Evolutionary conservation across 352 stramenopile species (phyloP), one percentile per base, ranked within the genome.

Genomic region (Aphanomyces cochlioides): DNA sequence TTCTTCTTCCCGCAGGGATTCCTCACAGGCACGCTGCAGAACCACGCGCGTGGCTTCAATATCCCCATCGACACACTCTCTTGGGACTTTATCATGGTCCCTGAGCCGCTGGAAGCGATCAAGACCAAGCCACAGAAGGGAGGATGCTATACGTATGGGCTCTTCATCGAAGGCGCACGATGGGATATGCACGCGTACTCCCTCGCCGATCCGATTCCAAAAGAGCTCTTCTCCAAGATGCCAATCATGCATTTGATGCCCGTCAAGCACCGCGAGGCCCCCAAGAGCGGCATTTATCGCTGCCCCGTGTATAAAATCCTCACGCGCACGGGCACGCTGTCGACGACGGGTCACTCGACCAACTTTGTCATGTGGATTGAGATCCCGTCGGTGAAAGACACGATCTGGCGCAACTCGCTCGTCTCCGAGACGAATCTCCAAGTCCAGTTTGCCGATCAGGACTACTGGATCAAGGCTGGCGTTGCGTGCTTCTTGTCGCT

Each of bases 301-400:
- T 95, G 88, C 57, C 90, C 90, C 3, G 82, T 96, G 19, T 97
- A 97, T 74, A 97, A 97, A 78, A 88, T 96, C 21, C 76, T 97
- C 41, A 93, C 82, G 28, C 80, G 90, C 34, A 77, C 89, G 60
- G 95, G 95, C 37, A 98, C 91, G 43, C 77, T 98, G 13, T 97
- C 92, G 1, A 98, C 96, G 15, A 98, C 96, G 0, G 96, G 96
- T 47, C 96, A 98, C 75, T 97, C 88, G 40, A 98, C 96, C 34
- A 98, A 98, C 82, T 98, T 98, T 79, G 89, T 98, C 66, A 97
- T 98, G 74, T 98, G 95, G 96, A 96, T 98, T 71, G 93, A 98
- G 60, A 85, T 98, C 15, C 96, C 96, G 40, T 90, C 81, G 13
- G 88, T 89, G 63, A 84, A 87, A 47, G 80, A 59, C 59, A 93